These are phyloP conservation scores for Keithomyces neogunnii DNA, from an alignment of 2,329 filamentous ascomycete genomes.

Conservation along the genomic window DNA sequence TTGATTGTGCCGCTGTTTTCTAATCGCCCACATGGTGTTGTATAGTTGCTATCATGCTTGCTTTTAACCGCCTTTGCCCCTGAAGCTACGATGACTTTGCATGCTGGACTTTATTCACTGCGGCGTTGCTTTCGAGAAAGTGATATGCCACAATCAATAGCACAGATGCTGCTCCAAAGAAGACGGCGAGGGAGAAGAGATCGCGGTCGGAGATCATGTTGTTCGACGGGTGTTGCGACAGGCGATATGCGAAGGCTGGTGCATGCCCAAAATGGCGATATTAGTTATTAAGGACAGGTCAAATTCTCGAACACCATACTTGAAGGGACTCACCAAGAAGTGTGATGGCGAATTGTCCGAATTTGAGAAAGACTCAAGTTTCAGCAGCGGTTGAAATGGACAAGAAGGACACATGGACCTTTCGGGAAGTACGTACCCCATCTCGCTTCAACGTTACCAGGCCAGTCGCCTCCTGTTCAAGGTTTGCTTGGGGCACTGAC, in stretches of 20 bases:
- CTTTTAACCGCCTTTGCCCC: background rate
- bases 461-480: too few species aligned
- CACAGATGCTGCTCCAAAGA: slow-evolving; percentile 85
- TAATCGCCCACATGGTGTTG: background rate
- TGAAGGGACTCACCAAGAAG: background rate
- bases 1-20: background rate
- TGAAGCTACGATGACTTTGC: slow-evolving; percentile 4
- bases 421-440: slow-evolving; percentile 3
- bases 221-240: slow-evolving; percentile 25
- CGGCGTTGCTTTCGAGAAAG: slow-evolving; percentile 86
- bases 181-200: slow-evolving; percentile 85
- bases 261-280: background rate
- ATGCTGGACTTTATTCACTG: slow-evolving; percentile 1
- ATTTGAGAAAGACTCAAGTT: background rate
- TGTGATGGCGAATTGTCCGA: background rate
- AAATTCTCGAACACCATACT: background rate
- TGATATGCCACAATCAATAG: slow-evolving; percentile 91
- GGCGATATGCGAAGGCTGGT: background rate
- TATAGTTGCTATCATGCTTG: background rate
- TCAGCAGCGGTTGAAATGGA: background rate
- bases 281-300: background rate
- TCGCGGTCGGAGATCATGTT: slow-evolving; percentile 88
- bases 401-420: slow-evolving; percentile 14
- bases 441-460: too few species aligned
- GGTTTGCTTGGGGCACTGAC: background rate